These are phyloP conservation scores for Penicillium sp. DNA, from an alignment of 2,329 filamentous ascomycete genomes.

Conservation along the genomic window DNA sequence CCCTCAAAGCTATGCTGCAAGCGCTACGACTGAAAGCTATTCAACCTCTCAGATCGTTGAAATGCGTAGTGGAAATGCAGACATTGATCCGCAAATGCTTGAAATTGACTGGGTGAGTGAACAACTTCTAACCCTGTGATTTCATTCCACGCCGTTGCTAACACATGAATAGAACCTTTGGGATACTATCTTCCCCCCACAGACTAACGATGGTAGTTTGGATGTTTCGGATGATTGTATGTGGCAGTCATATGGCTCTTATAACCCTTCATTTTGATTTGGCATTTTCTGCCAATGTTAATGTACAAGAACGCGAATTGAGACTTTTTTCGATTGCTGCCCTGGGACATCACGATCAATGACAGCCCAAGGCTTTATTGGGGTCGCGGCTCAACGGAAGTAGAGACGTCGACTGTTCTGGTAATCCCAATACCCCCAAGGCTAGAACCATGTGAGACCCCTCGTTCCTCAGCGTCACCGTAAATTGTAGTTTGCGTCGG, in stretches of 20 bases:
- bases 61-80: not conserved
- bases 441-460: not conserved
- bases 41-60: not conserved
- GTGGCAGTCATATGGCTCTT: constrained; percentile 1
- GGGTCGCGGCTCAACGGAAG: constrained; percentile 22
- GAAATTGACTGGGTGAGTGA: constrained; percentile 14
- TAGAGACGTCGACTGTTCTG: constrained; percentile 39
- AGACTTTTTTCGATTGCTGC: not conserved
- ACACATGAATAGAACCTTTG: constrained; percentile 4
- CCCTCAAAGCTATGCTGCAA: not conserved
- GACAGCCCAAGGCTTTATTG: not conserved
- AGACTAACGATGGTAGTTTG: constrained; percentile 8
- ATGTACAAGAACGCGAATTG: not conserved
- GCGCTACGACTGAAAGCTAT: not conserved
- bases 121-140: not conserved
- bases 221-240: constrained; percentile 8
- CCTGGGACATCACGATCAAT: not conserved
- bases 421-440: constrained; percentile 35
- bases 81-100: constrained; percentile 9
- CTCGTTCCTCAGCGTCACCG: constrained; percentile 21
- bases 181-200: constrained; percentile 10
- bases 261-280: not conserved
- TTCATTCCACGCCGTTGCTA: not conserved
- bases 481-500: constrained; percentile 37
- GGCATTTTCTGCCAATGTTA: not conserved